Conservation (phyloP, 1,284 basidiomycete genomes). For the Gymnopus androsaceus region DNA sequence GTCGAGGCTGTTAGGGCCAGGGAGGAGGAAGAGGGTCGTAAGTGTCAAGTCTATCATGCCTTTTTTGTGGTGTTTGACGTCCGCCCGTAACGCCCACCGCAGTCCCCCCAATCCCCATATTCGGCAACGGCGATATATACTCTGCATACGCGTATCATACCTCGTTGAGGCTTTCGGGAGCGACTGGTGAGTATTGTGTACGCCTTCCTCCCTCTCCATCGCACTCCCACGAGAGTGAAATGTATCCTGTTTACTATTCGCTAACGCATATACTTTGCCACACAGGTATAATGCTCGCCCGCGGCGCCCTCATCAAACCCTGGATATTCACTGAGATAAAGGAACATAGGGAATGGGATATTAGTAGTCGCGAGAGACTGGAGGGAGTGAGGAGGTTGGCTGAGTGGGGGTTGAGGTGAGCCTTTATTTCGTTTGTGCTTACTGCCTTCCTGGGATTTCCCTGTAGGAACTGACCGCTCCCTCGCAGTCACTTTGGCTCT, state of each 20-base stretch:
- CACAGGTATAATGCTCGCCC: conserved; percentile 94
- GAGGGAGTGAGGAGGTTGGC: conserved; percentile 84
- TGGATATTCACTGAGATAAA: conserved; percentile 98
- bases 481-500: conserved; percentile 79
- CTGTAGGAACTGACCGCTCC: too few species aligned
- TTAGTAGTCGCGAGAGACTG: conserved; percentile 86
- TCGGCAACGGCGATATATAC: conserved; percentile 95
- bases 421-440: too few species aligned
- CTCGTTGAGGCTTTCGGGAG: too few species aligned
- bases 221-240: too few species aligned
- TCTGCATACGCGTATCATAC: conserved; percentile 86
- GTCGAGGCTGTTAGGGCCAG: conserved; percentile 81
- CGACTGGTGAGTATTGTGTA: too few species aligned
- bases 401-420: conserved; percentile 75
- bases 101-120: conserved; percentile 89
- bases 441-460: background rate
- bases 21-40: conserved; percentile 75
- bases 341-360: conserved; percentile 93
- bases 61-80: background rate
- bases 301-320: conserved; percentile 94
- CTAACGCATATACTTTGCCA: too few species aligned
- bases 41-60: conserved; percentile 28
- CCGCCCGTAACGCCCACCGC: conserved; percentile 9
- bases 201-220: too few species aligned
- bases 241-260: too few species aligned